Percentiles rank a stretch among this genome's conserved stretches.
Evolutionary conservation across 768 basidiomycete genomes (phyloP).

Genomic region (Gymnopilus dilepis): DNA sequence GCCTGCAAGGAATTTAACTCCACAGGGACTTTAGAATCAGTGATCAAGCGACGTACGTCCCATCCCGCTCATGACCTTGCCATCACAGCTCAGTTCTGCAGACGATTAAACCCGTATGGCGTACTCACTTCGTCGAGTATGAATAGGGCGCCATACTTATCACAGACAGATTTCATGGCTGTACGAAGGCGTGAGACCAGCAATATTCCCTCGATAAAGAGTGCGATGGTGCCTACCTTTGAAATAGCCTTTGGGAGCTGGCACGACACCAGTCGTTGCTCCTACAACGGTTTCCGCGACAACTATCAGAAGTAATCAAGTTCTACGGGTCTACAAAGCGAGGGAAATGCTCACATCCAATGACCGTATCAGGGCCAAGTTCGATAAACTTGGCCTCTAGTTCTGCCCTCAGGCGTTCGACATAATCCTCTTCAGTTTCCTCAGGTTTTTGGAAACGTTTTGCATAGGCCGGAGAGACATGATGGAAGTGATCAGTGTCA

Average conservation of each 20-base stretch:
- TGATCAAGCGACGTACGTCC: constrained; percentile 60
- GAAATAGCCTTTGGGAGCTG: constrained; percentile 86
- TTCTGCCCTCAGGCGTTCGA: constrained; percentile 76
- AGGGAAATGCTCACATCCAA: constrained; percentile 63
- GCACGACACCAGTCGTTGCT: constrained; percentile 77
- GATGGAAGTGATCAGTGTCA: constrained; percentile 72
- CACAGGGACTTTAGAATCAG: neutral
- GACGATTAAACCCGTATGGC: neutral
- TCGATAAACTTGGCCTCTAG: constrained; percentile 86
- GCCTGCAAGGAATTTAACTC: constrained; percentile 48
- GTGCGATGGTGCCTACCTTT: constrained; percentile 39
- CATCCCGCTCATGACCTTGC: constrained; percentile 85
- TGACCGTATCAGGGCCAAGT: constrained; percentile 81
- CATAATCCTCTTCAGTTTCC: constrained; percentile 83
- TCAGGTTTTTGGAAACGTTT: constrained; percentile 72
- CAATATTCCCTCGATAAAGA: neutral
- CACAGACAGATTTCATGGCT: constrained; percentile 83
- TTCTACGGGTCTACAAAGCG: neutral
- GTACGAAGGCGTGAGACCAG: neutral
- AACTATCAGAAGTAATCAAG: constrained; percentile 46
- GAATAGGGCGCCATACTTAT: constrained; percentile 77
- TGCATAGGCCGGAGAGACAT: constrained; percentile 88
- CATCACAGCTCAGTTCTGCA: constrained; percentile 1
- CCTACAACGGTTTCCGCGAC: constrained; percentile 89
- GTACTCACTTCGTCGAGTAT: constrained; percentile 78